A percentile compares a stretch with the other conserved stretches of the same genome.
Conservation (phyloP, 352 stramenopile species). For the Globisporangium iwayamae region DNA sequence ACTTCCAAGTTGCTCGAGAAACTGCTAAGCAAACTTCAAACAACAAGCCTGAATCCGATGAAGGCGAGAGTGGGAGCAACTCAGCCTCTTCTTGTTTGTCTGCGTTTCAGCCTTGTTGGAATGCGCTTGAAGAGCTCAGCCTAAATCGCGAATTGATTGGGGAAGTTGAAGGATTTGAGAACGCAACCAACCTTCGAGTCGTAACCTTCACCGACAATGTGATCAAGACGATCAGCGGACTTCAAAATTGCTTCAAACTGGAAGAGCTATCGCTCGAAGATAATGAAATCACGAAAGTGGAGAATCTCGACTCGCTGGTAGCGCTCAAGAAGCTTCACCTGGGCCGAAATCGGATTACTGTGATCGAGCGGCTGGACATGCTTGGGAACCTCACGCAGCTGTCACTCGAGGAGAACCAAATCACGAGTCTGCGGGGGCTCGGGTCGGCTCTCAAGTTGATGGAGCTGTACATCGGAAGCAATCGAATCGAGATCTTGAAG, state of each 20-base stretch:
- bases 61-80: conserved; percentile 10
- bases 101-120: conserved; percentile 27
- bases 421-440: conserved; percentile 65
- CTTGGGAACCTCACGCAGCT: conserved; percentile 70
- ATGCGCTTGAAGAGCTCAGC: conserved; percentile 56
- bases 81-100: conserved; percentile 5
- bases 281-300: conserved; percentile 68
- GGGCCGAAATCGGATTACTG: conserved; percentile 67
- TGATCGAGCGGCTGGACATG: conserved; percentile 55
- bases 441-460: conserved; percentile 63
- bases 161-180: conserved; percentile 50
- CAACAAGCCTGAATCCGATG: conserved; percentile 26
- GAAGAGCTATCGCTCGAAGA: conserved; percentile 80
- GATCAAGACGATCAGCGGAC: conserved; percentile 50
- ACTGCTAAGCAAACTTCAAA: neutral
- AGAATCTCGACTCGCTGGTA: conserved; percentile 52
- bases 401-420: conserved; percentile 84
- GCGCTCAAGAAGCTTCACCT: conserved; percentile 76
- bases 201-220: conserved; percentile 70
- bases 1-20: neutral
- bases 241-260: conserved; percentile 50
- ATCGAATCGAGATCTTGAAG: conserved; percentile 75
- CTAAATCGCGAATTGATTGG: conserved; percentile 60
- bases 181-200: conserved; percentile 52
- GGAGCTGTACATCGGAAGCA: conserved; percentile 88